Conservation (phyloP, 306 rosid species). For the Quercus cerris region DNA sequence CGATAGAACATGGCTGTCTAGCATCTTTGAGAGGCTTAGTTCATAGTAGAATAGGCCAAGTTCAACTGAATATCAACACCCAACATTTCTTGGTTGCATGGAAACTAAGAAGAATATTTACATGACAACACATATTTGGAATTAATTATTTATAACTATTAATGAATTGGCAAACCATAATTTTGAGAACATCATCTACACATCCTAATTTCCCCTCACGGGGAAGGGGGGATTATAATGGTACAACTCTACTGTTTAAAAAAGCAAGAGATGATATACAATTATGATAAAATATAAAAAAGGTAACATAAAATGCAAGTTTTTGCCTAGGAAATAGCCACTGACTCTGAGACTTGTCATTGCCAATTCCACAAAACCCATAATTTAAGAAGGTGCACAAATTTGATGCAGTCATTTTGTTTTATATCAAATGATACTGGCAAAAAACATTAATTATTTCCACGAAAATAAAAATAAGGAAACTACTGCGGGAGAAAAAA, state of each 20-base stretch:
- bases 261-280: not conserved
- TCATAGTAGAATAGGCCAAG: too few species aligned
- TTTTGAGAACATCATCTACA: not conserved
- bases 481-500: slow-evolving; percentile 3
- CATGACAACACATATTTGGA: not conserved
- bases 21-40: too few species aligned
- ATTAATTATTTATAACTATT: not conserved
- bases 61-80: too few species aligned
- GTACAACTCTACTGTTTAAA: not conserved
- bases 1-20: not conserved
- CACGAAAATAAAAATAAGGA: not conserved
- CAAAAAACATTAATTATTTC: not conserved
- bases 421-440: not conserved
- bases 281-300: too few species aligned
- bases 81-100: not conserved
- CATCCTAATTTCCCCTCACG: not conserved
- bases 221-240: not conserved
- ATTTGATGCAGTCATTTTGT: not conserved
- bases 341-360: not conserved
- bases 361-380: not conserved
- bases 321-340: not conserved
- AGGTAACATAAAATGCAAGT: not conserved
- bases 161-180: not conserved
- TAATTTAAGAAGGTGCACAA: not conserved
- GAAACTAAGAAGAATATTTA: not conserved